Base-by-base conservation (phyloP, 2,329 filamentous ascomycete genomes). In the Mycosphaerelloides madeirae region DNA sequence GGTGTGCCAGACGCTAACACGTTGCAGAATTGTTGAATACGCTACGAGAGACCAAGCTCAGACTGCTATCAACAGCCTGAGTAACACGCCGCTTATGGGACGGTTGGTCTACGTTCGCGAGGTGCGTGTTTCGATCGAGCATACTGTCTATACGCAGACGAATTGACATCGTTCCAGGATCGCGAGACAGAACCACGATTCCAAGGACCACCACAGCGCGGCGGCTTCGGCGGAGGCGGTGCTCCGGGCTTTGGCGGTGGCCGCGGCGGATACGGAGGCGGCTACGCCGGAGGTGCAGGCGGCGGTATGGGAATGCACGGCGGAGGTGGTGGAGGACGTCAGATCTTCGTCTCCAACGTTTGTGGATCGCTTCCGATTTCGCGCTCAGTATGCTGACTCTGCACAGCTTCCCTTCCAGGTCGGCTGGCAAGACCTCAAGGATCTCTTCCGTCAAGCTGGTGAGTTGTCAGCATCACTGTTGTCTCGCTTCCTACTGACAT, bases 61-160 rank as follows among this genome's bases (percentile, higher is more conserved):
- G 72, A 85, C 88, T 71, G 93, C 93, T 66, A 93, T 98, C 75
- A 84, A 87, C 70, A 93, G 89, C 67, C 86, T 98, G 73, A 96
- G 90, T 81, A 98, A 98, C 76, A 91, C 96, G 73, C 96, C 94
- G 69, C 78, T 98, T 50, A 97, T 97, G 91, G 93, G 93, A 49
- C 84, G 93, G 70, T 85, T 98, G 61, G 89, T 98, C 68, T 98
- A 98, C 69, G 93, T 98, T 68, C 86, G 93, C 72, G 93, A 98
- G 80, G 90, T 94, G 78, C 51, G n/a, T n/a, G n/a, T n/a, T n/a
- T n/a, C n/a, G n/a, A n/a, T n/a, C n/a, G n/a, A n/a, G n/a, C n/a
- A n/a, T n/a, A n/a, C n/a, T n/a, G n/a, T n/a, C n/a, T n/a, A n/a
- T n/a, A n/a, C n/a, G 66, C 53, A 9, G 11, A 15, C 31, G 15